A percentile compares a stretch with the other conserved stretches of the same genome.
Conservation (phyloP, 805 yeast species). For the Teunomyces lycoperdinae region DNA sequence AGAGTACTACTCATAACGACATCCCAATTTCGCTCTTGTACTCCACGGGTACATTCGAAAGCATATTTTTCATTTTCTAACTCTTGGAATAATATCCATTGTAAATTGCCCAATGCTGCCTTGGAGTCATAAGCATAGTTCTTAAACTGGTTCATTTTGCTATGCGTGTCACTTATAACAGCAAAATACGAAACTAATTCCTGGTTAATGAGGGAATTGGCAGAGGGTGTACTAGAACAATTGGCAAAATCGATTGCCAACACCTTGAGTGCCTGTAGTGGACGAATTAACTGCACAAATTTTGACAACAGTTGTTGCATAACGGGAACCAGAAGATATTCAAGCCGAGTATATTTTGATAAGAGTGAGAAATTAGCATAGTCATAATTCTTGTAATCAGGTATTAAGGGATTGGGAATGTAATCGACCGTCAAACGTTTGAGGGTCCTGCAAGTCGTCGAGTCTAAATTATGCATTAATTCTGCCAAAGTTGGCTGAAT, state of each 20-base stretch:
- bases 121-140: constrained; percentile 4
- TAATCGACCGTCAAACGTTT: not conserved
- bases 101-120: not conserved
- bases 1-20: not conserved
- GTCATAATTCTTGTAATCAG: not conserved
- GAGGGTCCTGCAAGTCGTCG: not conserved
- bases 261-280: not conserved
- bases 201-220: constrained; percentile 1
- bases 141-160: constrained; percentile 1
- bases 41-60: not conserved
- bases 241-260: constrained; percentile 2
- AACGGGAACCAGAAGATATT: constrained; percentile 7
- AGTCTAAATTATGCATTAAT: not conserved
- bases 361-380: not conserved
- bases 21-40: not conserved
- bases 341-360: not conserved
- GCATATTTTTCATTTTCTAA: not conserved
- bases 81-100: constrained; percentile 2
- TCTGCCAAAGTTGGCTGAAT: not conserved
- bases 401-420: not conserved
- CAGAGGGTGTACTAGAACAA: not conserved
- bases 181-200: not conserved
- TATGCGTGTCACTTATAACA: not conserved
- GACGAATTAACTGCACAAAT: not conserved
- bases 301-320: constrained; percentile 3